phyloP scores from a whole-genome alignment of 1,139 yeast genomes.

The Kurtzmaniella quercitrusa region DNA sequence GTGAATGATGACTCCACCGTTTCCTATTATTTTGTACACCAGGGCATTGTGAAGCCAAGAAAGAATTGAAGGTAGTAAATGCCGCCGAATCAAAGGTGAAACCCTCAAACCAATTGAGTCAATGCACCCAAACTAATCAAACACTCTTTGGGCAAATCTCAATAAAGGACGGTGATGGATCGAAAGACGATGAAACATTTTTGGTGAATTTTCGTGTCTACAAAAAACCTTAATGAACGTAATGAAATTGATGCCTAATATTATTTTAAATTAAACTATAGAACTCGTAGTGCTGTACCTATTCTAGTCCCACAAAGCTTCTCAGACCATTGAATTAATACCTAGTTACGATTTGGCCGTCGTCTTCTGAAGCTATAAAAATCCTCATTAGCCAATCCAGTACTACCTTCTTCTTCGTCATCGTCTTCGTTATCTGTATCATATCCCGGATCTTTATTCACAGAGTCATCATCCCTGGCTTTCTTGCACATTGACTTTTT shows the following conservation, averaged over 20 bases:
- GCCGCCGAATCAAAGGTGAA: neutral
- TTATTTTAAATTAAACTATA: no score
- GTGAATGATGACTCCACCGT: conserved; percentile 64
- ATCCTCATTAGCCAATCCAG: neutral
- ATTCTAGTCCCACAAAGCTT: no score
- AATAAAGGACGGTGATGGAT: no score
- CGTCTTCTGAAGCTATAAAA: conserved; percentile 6
- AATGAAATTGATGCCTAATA: no score
- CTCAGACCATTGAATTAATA: neutral
- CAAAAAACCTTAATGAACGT: no score
- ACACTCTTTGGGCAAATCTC: no score
- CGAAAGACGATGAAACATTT: no score
- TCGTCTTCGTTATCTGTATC: conserved; percentile 8
- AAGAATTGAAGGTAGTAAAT: conserved; percentile 29
- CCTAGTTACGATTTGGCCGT: neutral
- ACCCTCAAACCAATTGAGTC: no score
- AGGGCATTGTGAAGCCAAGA: conserved; percentile 59
- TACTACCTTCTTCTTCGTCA: conserved; percentile 3
- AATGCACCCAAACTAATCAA: no score
- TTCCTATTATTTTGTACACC: conserved; percentile 61
- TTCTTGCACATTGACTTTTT: no score
- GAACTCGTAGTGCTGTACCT: no score
- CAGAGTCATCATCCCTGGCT: conserved; percentile 6
- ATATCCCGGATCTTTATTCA: conserved; percentile 6
- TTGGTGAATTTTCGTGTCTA: no score